Conservation (phyloP, 805 yeast species). For the Wickerhamiella spandovensis region DNA sequence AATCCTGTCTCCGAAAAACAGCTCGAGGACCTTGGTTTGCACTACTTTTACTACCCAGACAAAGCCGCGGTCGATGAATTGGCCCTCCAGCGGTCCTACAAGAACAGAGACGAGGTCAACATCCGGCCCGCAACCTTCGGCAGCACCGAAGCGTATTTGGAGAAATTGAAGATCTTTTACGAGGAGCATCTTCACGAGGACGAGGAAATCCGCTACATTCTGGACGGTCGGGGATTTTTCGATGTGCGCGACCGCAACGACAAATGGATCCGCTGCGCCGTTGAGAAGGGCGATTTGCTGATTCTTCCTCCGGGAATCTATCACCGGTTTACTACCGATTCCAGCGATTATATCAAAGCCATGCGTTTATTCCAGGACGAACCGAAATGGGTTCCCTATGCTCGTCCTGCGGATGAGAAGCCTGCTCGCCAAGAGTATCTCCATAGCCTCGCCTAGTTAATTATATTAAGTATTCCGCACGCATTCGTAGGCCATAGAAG, state of each 20-base stretch:
- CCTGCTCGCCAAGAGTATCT: slow-evolving; percentile 35
- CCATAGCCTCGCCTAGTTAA: slow-evolving; percentile 17
- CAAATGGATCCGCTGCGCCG: slow-evolving; percentile 65
- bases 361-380: slow-evolving; percentile 80
- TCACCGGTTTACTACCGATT: slow-evolving; percentile 77
- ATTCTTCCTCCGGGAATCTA: slow-evolving; percentile 82
- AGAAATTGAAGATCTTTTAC: slow-evolving; percentile 57
- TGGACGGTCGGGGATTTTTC: slow-evolving; percentile 85
- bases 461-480: too few species aligned
- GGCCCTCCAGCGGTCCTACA: slow-evolving; percentile 60
- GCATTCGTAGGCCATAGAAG: too few species aligned
- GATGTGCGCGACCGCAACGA: slow-evolving; percentile 59
- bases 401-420: slow-evolving; percentile 47
- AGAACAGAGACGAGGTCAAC: slow-evolving; percentile 61
- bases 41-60: slow-evolving; percentile 40
- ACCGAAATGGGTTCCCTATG: slow-evolving; percentile 89
- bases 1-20: slow-evolving; percentile 35
- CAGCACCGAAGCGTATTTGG: slow-evolving; percentile 42
- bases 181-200: slow-evolving; percentile 90
- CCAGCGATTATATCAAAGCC: slow-evolving; percentile 53
- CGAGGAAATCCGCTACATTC: slow-evolving; percentile 84
- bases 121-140: slow-evolving; percentile 49
- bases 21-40: slow-evolving; percentile 51
- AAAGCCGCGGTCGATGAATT: slow-evolving; percentile 45
- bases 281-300: slow-evolving; percentile 46